Conservation (phyloP, 106 monocot species). For the Cymbidium sinense region DNA sequence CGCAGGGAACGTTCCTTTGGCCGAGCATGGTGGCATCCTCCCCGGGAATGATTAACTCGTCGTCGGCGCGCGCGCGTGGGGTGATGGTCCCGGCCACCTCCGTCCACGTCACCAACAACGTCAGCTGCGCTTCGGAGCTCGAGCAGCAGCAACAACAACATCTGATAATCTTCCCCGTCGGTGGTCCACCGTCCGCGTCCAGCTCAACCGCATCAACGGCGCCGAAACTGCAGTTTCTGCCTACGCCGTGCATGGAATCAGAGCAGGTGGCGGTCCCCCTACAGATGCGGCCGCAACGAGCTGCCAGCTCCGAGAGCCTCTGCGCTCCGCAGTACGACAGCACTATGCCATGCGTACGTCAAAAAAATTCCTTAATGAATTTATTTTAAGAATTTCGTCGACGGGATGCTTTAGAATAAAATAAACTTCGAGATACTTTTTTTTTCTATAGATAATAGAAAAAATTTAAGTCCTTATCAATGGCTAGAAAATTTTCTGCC, state of each 20-base stretch:
- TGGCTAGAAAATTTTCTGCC: too few relatives aligned
- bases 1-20: slow-evolving; percentile 83
- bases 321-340: background rate
- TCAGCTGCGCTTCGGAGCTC: too few relatives aligned
- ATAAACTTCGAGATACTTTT: too few relatives aligned
- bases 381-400: too few relatives aligned
- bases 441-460: too few relatives aligned
- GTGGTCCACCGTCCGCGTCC: slow-evolving; percentile 54
- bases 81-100: background rate
- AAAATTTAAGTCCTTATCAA: too few relatives aligned
- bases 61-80: background rate
- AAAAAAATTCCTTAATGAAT: too few relatives aligned
- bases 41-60: background rate
- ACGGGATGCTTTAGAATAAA: too few relatives aligned
- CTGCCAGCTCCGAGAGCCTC: background rate
- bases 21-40: slow-evolving; percentile 30
- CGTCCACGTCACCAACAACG: background rate
- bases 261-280: background rate
- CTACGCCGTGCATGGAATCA: slow-evolving; percentile 10
- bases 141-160: background rate
- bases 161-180: background rate
- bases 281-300: background rate
- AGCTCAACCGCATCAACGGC: slow-evolving; percentile 50
- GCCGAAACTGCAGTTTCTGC: slow-evolving; percentile 28
- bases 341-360: slow-evolving; percentile 35